Evolutionary conservation across 2,329 filamentous ascomycete species (phyloP).

Genomic region (Ophiostoma sp.): DNA sequence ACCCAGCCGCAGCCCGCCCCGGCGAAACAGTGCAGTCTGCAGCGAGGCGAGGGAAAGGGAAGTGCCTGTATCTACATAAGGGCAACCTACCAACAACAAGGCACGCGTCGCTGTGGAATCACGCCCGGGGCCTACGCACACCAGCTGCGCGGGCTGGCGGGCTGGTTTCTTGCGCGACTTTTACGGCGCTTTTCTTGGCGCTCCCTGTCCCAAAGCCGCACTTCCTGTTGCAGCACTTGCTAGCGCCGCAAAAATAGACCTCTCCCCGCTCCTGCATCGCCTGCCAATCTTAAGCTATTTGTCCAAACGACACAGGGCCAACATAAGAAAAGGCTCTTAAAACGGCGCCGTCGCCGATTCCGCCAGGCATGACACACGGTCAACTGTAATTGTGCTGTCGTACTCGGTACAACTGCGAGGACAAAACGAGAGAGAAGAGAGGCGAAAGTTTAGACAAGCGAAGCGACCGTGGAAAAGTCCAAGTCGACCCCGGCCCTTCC

Average conservation of each 20-base stretch:
- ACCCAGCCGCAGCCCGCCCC: slow-evolving; percentile 12
- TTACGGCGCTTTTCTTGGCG: slow-evolving; percentile 13
- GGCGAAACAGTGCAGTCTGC: background rate
- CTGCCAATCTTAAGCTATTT: background rate
- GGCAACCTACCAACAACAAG: background rate
- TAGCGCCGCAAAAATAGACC: slow-evolving; percentile 1
- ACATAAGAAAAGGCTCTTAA: background rate
- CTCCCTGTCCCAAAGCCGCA: background rate
- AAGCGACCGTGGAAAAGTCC: background rate
- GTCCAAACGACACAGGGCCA: background rate
- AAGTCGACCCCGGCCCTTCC: slow-evolving; percentile 6
- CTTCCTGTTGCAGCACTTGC: background rate
- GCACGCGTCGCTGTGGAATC: slow-evolving; percentile 4
- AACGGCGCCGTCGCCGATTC: slow-evolving; percentile 18
- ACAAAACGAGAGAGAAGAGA: background rate
- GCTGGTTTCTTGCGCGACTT: slow-evolving; percentile 3
- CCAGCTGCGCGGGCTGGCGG: background rate
- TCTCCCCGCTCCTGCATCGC: background rate
- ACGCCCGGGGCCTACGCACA: background rate
- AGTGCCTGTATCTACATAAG: background rate
- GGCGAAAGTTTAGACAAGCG: background rate
- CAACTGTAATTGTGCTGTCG: background rate
- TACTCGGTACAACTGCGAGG: background rate
- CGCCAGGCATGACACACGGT: slow-evolving; percentile 2
- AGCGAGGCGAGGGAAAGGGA: background rate